A percentile compares a stretch with the other conserved stretches of the same genome.
These are phyloP conservation scores for Nigrospora osmanthi DNA, from an alignment of 2,329 filamentous ascomycete species.

Conservation along the genomic window DNA sequence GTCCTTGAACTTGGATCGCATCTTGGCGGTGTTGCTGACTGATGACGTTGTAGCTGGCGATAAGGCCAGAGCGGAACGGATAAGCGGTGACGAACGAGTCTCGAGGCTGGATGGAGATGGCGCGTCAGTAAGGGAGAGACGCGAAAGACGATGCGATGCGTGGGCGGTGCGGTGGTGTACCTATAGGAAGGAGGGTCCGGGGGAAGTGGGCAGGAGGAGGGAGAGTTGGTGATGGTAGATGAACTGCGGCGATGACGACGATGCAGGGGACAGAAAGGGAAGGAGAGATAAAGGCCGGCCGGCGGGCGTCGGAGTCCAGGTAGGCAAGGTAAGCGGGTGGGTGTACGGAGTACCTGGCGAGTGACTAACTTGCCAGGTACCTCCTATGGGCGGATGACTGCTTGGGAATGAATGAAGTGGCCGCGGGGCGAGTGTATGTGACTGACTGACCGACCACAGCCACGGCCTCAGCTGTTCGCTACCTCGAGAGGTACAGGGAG, in stretches of 20 bases:
- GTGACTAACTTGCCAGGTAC: neutral
- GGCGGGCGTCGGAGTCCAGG: neutral
- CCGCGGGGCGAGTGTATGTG: neutral
- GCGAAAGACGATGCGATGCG: no score
- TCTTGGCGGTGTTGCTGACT: constrained; percentile 42
- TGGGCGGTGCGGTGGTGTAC: no score
- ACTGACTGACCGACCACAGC: neutral
- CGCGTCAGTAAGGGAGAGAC: neutral
- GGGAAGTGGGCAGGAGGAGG: neutral
- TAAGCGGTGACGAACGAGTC: neutral
- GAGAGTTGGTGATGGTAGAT: neutral
- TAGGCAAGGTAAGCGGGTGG: neutral
- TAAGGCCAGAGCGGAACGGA: neutral
- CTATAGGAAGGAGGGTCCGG: no score
- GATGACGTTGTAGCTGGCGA: neutral
- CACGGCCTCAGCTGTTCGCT: neutral
- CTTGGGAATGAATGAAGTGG: neutral
- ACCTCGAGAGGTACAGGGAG: neutral
- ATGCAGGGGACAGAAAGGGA: neutral
- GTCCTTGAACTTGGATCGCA: constrained; percentile 99
- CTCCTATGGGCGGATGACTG: neutral
- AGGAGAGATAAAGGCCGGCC: neutral
- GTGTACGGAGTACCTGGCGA: neutral
- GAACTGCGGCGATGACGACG: neutral
- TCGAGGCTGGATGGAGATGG: neutral